Conservation (phyloP, 2,329 filamentous ascomycete species). For the Cadophora malorum region DNA sequence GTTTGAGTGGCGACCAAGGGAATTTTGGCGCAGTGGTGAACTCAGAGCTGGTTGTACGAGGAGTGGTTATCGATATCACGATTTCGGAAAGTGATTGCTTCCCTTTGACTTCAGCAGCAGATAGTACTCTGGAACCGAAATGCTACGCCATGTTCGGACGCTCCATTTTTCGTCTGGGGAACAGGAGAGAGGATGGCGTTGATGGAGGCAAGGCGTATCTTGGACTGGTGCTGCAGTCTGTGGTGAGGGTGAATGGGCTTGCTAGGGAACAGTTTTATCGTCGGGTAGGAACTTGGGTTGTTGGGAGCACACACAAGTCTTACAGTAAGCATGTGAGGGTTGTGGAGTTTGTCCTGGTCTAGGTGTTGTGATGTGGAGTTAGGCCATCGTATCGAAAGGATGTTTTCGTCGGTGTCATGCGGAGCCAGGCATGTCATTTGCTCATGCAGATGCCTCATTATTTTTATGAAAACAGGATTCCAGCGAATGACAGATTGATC, state of each 20-base stretch:
- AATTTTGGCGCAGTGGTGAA: neutral
- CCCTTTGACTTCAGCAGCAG: neutral
- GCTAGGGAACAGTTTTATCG: neutral
- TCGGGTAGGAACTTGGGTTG: neutral
- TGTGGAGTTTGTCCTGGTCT: neutral
- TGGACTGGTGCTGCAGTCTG: neutral
- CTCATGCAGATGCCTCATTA: too few species aligned
- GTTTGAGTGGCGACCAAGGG: neutral
- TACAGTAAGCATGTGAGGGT: neutral
- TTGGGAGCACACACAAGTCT: neutral
- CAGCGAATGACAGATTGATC: too few species aligned
- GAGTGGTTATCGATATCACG: neutral
- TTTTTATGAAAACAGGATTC: too few species aligned
- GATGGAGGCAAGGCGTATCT: neutral
- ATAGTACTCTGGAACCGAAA: neutral
- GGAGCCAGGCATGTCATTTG: neutral
- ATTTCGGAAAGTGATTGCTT: slow-evolving; percentile 7
- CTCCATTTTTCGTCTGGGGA: neutral
- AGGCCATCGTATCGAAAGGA: neutral
- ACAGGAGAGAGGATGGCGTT: neutral
- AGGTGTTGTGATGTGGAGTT: neutral
- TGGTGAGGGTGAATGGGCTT: neutral
- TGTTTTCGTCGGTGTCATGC: neutral
- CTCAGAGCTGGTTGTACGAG: neutral
- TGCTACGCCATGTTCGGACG: slow-evolving; percentile 7